Evolutionary conservation across 768 basidiomycete species (phyloP).

Genomic region (Boletellus ananiceps): DNA sequence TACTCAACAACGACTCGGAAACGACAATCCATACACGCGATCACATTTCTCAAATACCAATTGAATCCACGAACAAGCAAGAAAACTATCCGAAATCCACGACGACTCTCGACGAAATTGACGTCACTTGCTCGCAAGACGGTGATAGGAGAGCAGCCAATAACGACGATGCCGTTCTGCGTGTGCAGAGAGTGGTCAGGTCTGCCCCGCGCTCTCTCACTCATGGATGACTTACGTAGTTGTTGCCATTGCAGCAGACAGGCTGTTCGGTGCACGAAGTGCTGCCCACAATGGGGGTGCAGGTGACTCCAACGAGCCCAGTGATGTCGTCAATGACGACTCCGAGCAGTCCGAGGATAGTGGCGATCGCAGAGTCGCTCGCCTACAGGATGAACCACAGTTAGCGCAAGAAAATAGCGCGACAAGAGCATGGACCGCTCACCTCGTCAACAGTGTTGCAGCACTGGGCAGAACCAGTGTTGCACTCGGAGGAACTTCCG

Average conservation of each 20-base stretch:
- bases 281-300: neutral
- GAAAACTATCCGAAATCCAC: neutral
- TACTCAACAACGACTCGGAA: too few relatives aligned
- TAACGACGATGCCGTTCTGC: constrained; percentile 8
- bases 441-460: constrained; percentile 5
- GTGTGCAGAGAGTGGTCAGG: neutral
- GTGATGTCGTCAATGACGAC: neutral
- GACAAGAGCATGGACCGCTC: neutral
- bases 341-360: constrained; percentile 1
- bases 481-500: constrained; percentile 1
- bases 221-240: constrained; percentile 2
- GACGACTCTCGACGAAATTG: neutral
- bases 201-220: too few relatives aligned
- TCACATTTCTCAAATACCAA: too few relatives aligned
- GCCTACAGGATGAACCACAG: neutral
- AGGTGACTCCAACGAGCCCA: constrained; percentile 7
- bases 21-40: too few relatives aligned
- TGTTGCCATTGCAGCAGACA: constrained; percentile 15
- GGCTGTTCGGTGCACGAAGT: constrained; percentile 9
- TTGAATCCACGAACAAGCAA: too few relatives aligned
- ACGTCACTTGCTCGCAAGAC: neutral
- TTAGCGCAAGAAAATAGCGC: too few relatives aligned
- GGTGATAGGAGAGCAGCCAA: constrained; percentile 12
- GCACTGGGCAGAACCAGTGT: constrained; percentile 12
- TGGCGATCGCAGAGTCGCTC: neutral